Percentiles rank a stretch among this genome's conserved stretches.
Conservation (phyloP, 2,329 filamentous ascomycete species). For the Thielaviopsis musarum region DNA sequence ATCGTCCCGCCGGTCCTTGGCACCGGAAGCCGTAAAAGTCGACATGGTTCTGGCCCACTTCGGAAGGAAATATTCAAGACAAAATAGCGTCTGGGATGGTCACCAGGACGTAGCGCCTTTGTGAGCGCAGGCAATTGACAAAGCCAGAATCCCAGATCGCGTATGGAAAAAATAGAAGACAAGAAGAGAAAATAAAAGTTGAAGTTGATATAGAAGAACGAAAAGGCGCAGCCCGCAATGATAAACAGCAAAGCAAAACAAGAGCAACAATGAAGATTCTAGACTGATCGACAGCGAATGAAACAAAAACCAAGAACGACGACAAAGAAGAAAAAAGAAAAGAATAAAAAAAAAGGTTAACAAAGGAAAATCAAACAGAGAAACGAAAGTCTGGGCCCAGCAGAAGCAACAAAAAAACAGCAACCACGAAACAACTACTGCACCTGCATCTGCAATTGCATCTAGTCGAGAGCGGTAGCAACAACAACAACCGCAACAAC, state of each 20-base stretch:
- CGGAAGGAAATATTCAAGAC: background rate
- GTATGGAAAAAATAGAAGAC: background rate
- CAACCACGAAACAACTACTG: background rate
- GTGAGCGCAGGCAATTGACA: background rate
- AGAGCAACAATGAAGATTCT: background rate
- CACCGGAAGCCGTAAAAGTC: background rate
- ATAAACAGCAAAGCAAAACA: background rate
- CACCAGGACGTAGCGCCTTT: background rate
- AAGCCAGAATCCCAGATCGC: background rate
- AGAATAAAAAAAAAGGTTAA: background rate
- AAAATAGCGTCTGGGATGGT: background rate
- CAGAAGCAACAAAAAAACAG: background rate
- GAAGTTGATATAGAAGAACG: background rate
- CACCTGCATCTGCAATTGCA: background rate
- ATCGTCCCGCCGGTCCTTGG: background rate
- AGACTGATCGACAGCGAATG: background rate
- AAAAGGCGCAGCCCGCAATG: background rate
- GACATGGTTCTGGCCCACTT: background rate
- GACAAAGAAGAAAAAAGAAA: background rate
- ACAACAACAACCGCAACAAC: background rate
- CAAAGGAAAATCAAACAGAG: background rate
- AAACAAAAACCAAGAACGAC: background rate
- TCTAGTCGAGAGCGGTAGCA: background rate
- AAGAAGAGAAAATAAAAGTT: background rate
- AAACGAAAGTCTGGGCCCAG: background rate